Evolutionary conservation across 495 filamentous ascomycete genomes (phyloP).

Genomic region (Aspergillus wentii): DNA sequence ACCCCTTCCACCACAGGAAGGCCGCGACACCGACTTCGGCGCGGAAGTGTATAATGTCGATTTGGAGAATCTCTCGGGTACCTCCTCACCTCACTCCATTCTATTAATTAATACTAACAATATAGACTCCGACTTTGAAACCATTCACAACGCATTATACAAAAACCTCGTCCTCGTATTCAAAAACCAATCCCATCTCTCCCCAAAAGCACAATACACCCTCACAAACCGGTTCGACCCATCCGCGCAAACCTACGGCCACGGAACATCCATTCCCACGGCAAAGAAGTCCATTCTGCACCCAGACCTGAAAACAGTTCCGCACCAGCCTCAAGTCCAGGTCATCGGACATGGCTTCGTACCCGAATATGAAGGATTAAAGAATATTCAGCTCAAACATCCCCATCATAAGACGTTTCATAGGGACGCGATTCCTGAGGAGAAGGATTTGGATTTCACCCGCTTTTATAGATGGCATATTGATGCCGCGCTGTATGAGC

Average conservation of each 20-base stretch:
- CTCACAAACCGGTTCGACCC: constrained; percentile 69
- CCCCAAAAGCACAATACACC: constrained; percentile 64
- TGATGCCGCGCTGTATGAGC: constrained; percentile 68
- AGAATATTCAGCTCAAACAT: constrained; percentile 61
- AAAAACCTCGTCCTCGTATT: constrained; percentile 60
- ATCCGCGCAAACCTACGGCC: constrained; percentile 57
- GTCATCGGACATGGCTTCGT: constrained; percentile 71
- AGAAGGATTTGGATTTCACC: constrained; percentile 61
- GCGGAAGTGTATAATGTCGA: constrained; percentile 50
- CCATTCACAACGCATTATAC: constrained; percentile 58
- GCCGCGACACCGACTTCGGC: constrained; percentile 54
- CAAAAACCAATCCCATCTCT: constrained; percentile 57
- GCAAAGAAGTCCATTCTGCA: constrained; percentile 65
- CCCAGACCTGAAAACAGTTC: constrained; percentile 72
- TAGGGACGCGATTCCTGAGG: constrained; percentile 53
- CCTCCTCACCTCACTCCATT: not conserved
- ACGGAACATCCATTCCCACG: constrained; percentile 61
- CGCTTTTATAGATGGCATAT: constrained; percentile 79
- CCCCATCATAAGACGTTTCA: constrained; percentile 74
- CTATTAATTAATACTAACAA: constrained; percentile 2
- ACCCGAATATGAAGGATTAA: constrained; percentile 59
- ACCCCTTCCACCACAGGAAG: constrained; percentile 22
- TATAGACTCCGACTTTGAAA: constrained; percentile 53
- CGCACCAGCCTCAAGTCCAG: constrained; percentile 74
- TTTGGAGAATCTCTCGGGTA: constrained; percentile 54